Conservation (phyloP, 2,329 filamentous ascomycete species). For the Didymella exigua region DNA sequence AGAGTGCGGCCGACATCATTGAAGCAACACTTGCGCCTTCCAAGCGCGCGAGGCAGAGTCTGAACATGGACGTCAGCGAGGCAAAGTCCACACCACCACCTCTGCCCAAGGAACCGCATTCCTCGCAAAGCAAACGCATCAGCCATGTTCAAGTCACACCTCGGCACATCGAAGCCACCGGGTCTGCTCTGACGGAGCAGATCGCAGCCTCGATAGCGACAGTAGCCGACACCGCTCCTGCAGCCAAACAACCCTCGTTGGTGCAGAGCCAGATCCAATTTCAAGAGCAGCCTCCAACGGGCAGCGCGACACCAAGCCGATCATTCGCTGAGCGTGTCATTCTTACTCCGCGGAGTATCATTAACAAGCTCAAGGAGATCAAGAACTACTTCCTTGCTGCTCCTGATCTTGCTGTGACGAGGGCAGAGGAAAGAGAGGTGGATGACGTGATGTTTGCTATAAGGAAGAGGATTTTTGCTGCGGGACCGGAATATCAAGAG, state of each 20-base stretch:
- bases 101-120: constrained; percentile 5
- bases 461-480: constrained; percentile 73
- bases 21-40: constrained; percentile 37
- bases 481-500: constrained; percentile 54
- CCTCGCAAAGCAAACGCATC: constrained; percentile 27
- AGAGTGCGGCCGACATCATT: constrained; percentile 31
- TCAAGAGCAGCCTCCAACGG: constrained; percentile 7
- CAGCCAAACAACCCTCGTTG: constrained; percentile 14
- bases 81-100: constrained; percentile 24
- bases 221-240: constrained; percentile 1
- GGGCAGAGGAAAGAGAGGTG: constrained; percentile 70
- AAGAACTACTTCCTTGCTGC: constrained; percentile 61
- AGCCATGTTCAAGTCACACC: constrained; percentile 38
- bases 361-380: constrained; percentile 53
- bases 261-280: constrained; percentile 2
- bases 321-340: constrained; percentile 45
- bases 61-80: constrained; percentile 40
- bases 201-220: constrained; percentile 10
- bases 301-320: constrained; percentile 31
- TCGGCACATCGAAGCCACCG: constrained; percentile 7
- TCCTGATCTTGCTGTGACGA: constrained; percentile 61
- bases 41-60: constrained; percentile 33
- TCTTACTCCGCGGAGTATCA: constrained; percentile 56
- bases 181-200: constrained; percentile 9
- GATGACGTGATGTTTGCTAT: constrained; percentile 83